Evolutionary conservation across 495 filamentous ascomycete species (phyloP).

Genomic region (Neurospora terricola): DNA sequence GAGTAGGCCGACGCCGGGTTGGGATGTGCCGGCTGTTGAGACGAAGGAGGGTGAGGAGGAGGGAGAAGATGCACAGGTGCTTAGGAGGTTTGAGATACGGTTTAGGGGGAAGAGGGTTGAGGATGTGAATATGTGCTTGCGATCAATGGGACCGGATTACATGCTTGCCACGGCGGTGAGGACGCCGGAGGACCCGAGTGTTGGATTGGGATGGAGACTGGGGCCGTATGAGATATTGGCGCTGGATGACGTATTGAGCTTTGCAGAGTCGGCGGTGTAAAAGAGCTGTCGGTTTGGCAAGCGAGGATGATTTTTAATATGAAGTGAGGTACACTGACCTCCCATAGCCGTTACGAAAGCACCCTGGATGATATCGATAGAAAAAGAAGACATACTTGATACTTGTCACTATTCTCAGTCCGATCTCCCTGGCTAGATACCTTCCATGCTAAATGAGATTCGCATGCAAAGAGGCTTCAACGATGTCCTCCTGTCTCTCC

Average conservation of each 20-base stretch:
- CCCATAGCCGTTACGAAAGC: not conserved
- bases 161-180: constrained; percentile 38
- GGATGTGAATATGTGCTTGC: constrained; percentile 35
- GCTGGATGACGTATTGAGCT: constrained; percentile 28
- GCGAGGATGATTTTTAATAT: not conserved
- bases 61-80: constrained; percentile 16
- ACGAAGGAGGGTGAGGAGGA: constrained; percentile 5
- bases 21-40: constrained; percentile 8
- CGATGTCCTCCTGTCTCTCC: not conserved
- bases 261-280: constrained; percentile 23
- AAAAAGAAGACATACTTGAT: not conserved
- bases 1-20: constrained; percentile 16
- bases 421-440: not conserved
- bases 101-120: constrained; percentile 27
- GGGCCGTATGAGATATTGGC: constrained; percentile 27
- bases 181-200: constrained; percentile 26
- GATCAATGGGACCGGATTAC: constrained; percentile 32
- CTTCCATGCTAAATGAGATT: not conserved
- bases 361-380: not conserved
- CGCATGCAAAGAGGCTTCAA: not conserved
- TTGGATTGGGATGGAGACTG: constrained; percentile 27
- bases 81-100: constrained; percentile 26
- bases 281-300: not conserved
- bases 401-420: not conserved
- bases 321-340: not conserved